Conservation (phyloP, 2,329 filamentous ascomycete genomes). For the Tolypocladium tropicale region DNA sequence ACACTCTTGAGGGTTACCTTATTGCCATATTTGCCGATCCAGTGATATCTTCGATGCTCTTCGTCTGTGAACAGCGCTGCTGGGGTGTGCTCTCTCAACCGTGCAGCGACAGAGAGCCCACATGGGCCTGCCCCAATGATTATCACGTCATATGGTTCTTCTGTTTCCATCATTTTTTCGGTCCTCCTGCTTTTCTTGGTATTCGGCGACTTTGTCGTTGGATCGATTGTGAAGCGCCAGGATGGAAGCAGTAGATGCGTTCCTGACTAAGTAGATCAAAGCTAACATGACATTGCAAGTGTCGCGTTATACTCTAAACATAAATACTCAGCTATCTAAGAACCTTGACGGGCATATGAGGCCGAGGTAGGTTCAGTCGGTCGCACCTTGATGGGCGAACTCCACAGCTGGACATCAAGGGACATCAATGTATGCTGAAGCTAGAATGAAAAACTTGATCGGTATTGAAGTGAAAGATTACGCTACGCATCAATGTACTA, state of each 20-base stretch:
- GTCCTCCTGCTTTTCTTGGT: neutral
- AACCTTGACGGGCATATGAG: neutral
- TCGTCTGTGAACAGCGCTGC: conserved; percentile 76
- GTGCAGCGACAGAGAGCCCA: conserved; percentile 62
- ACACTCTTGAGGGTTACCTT: conserved; percentile 45
- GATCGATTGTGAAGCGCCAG: neutral
- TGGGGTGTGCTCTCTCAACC: conserved; percentile 61
- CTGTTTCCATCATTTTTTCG: neutral
- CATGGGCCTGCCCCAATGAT: conserved; percentile 68
- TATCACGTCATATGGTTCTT: conserved; percentile 51
- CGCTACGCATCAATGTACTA: no score
- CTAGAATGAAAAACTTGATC: neutral
- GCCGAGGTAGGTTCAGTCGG: neutral
- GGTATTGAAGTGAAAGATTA: no score
- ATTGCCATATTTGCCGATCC: conserved; percentile 56
- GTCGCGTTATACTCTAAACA: neutral
- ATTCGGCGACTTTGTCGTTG: no score
- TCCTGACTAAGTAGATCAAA: neutral
- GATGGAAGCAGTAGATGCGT: neutral
- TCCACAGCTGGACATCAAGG: neutral
- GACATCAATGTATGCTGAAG: no score
- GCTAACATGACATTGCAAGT: no score
- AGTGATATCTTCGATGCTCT: conserved; percentile 72
- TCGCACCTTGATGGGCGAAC: neutral
- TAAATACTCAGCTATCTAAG: neutral